A percentile compares a stretch with the other conserved stretches of the same genome.
phyloP scores from a whole-genome alignment of 352 stramenopile species.

The Globisporangium viniferum region DNA sequence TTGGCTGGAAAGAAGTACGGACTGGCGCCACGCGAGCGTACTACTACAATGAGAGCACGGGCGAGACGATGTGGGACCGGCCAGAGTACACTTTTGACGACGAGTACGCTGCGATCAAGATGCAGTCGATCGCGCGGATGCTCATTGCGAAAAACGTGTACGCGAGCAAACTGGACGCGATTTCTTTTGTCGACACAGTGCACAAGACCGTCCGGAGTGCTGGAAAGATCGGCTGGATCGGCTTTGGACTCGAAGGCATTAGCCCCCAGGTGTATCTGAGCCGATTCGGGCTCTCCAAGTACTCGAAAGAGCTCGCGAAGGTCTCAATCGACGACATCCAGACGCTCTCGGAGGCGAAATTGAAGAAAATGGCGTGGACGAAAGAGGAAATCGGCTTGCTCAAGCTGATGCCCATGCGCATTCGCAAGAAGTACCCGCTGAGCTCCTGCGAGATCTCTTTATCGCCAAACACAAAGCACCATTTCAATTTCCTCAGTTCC shows the following conservation, averaged over 20 bases:
- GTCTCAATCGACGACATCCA: slow-evolving; percentile 30
- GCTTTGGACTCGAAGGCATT: slow-evolving; percentile 75
- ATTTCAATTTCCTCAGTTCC: slow-evolving; percentile 59
- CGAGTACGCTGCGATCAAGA: slow-evolving; percentile 54
- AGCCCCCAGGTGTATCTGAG: slow-evolving; percentile 46
- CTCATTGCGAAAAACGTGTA: slow-evolving; percentile 34
- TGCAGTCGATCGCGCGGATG: slow-evolving; percentile 60
- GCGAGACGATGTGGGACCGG: slow-evolving; percentile 48
- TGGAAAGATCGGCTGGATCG: slow-evolving; percentile 45
- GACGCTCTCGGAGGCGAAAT: slow-evolving; percentile 28
- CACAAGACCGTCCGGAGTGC: slow-evolving; percentile 19
- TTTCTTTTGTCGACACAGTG: slow-evolving; percentile 47
- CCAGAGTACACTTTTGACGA: slow-evolving; percentile 69
- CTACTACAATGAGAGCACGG: slow-evolving; percentile 46
- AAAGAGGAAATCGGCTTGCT: slow-evolving; percentile 57
- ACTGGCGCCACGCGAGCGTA: slow-evolving; percentile 22
- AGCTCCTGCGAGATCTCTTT: slow-evolving; percentile 27
- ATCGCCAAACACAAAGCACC: slow-evolving; percentile 35
- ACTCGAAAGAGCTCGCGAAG: slow-evolving; percentile 31
- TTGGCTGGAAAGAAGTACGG: slow-evolving; percentile 58
- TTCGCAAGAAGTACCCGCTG: slow-evolving; percentile 32
- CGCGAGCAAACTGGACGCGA: slow-evolving; percentile 24
- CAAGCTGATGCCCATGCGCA: slow-evolving; percentile 20
- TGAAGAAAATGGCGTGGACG: slow-evolving; percentile 49
- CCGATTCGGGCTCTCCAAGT: slow-evolving; percentile 59